These are phyloP conservation scores for Amaranthus hypochondriacus DNA, from an alignment of 148 eudicot genomes.

Conservation along the genomic window DNA sequence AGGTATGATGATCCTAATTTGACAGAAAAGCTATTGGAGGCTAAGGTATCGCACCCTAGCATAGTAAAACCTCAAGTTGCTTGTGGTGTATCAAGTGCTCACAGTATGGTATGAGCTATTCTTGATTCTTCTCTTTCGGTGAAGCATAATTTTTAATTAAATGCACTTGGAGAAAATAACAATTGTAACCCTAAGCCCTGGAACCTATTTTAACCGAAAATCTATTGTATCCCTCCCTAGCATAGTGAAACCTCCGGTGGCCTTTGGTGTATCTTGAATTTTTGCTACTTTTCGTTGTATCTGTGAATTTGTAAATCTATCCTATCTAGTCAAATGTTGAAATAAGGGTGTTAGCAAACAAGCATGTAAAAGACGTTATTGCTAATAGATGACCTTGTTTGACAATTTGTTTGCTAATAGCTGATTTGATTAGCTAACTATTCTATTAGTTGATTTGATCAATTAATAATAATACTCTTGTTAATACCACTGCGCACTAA, in stretches of 20 bases:
- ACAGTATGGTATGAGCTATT: constrained; percentile 65
- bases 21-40: constrained; percentile 46
- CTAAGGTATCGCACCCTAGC: constrained; percentile 61
- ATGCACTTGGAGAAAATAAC: neutral
- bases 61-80: constrained; percentile 99
- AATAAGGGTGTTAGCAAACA: neutral
- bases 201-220: no score
- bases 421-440: no score
- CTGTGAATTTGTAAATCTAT: neutral
- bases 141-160: neutral
- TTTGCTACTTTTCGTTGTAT: neutral
- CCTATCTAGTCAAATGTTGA: neutral
- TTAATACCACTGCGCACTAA: no score
- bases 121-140: neutral
- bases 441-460: no score
- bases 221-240: no score
- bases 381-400: neutral
- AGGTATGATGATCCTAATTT: constrained; percentile 56
- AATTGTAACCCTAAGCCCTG: neutral
- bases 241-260: no score
- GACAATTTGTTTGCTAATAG: neutral
- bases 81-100: constrained; percentile 91
- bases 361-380: neutral
- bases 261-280: neutral
- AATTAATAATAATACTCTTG: no score